A percentile compares a stretch with the other conserved stretches of the same genome.
These are phyloP conservation scores for Ceratonia siliqua DNA, from an alignment of 306 rosid genomes.

Conservation along the genomic window DNA sequence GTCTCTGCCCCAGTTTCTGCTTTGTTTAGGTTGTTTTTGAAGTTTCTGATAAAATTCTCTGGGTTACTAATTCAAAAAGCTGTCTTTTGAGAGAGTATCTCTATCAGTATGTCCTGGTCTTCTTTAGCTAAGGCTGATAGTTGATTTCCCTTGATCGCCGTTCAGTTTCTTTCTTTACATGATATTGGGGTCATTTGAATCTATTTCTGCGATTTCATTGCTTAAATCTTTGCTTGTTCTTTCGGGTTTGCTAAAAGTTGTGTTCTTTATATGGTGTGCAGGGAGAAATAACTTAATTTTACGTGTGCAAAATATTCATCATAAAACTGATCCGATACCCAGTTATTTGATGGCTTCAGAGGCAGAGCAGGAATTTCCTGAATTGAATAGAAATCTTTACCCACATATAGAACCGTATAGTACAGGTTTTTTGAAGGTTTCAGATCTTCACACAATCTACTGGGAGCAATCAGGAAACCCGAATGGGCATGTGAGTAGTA, in stretches of 20 bases:
- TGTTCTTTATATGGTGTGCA: constrained; percentile 28
- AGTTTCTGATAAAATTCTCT: not conserved
- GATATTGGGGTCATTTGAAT: not conserved
- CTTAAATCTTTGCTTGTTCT: not conserved
- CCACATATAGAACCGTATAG: constrained; percentile 66
- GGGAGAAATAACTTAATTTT: constrained; percentile 43
- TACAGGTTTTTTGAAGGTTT: constrained; percentile 74
- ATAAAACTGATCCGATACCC: constrained; percentile 39
- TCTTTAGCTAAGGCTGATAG: not conserved
- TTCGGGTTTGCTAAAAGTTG: constrained; percentile 25
- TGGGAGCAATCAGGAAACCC: constrained; percentile 98
- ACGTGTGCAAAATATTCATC: constrained; percentile 41
- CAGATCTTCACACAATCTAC: constrained; percentile 74
- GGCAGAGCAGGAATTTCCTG: constrained; percentile 45
- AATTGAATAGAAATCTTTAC: constrained; percentile 54
- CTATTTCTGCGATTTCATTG: not conserved
- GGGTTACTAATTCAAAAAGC: not conserved
- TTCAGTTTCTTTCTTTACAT: not conserved
- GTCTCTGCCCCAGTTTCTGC: not conserved
- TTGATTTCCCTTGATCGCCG: not conserved
- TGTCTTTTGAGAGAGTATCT: not conserved
- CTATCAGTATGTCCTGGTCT: not conserved
- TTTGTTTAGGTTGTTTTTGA: not conserved
- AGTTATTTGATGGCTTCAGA: constrained; percentile 59
- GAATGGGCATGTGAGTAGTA: constrained; percentile 72